Conservation (phyloP, 2,329 filamentous ascomycete genomes). For the Xylariaceae sp. region DNA sequence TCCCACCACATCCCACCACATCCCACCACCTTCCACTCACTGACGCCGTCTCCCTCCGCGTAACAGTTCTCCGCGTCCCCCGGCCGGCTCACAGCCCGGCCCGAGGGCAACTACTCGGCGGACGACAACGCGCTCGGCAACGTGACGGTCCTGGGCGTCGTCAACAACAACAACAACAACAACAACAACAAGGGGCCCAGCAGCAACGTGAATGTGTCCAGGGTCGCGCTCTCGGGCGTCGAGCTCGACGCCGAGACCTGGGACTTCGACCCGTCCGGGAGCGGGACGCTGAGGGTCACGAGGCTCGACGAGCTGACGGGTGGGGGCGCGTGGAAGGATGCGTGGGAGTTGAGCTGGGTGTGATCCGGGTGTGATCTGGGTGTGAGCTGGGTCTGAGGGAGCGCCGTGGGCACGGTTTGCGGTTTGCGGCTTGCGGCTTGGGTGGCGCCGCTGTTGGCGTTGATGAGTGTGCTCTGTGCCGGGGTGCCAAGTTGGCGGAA, state of each 20-base stretch:
- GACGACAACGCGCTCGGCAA: conserved; percentile 53
- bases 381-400: too few species aligned
- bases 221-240: conserved; percentile 46
- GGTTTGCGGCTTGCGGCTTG: too few species aligned
- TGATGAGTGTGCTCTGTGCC: too few species aligned
- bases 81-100: conserved; percentile 38
- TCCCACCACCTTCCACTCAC: not conserved
- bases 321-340: conserved; percentile 47
- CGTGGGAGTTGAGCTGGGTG: conserved; percentile 52
- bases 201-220: too few species aligned
- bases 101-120: conserved; percentile 43
- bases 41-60: conserved; percentile 2
- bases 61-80: conserved; percentile 33
- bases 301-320: conserved; percentile 41
- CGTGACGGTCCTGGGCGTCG: conserved; percentile 55
- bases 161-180: too few species aligned
- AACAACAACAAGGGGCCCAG: too few species aligned
- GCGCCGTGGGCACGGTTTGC: too few species aligned
- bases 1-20: too few species aligned
- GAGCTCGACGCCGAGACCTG: conserved; percentile 34
- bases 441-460: too few species aligned
- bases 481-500: too few species aligned
- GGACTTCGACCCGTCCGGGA: conserved; percentile 39
- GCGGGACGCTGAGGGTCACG: conserved; percentile 40
- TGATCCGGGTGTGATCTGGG: too few species aligned